phyloP scores from a whole-genome alignment of 345 rosid genomes.

The Citrus trifoliata region DNA sequence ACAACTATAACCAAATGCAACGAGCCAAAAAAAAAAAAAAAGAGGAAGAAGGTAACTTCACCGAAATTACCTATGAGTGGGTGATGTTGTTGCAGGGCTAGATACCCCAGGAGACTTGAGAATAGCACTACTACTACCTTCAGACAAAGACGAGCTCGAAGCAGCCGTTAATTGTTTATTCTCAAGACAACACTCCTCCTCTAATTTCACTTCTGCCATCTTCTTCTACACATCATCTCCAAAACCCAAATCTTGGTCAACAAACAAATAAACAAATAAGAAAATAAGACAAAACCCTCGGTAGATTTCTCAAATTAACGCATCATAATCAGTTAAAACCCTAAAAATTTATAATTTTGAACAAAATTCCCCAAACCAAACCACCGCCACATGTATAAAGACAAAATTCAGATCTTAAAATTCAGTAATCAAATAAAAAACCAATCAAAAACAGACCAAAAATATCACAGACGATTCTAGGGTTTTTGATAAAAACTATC shows the following conservation, averaged over 20 bases:
- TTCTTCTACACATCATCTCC: slow-evolving; percentile 43
- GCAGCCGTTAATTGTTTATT: slow-evolving; percentile 79
- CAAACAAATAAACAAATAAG: slow-evolving; percentile 2
- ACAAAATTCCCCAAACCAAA: slow-evolving; percentile 22
- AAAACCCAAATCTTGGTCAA: slow-evolving; percentile 37
- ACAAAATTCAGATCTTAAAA: slow-evolving; percentile 55
- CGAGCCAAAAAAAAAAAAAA: background rate
- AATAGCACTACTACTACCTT: slow-evolving; percentile 63
- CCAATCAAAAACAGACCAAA: slow-evolving; percentile 2
- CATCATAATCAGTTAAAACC: slow-evolving; percentile 18
- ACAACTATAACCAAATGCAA: background rate
- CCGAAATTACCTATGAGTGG: slow-evolving; percentile 47
- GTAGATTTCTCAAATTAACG: background rate
- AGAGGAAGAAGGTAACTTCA: background rate
- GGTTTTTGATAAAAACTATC: slow-evolving; percentile 16
- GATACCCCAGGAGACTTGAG: slow-evolving; percentile 68
- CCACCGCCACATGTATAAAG: slow-evolving; percentile 18
- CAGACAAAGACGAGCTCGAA: slow-evolving; percentile 72
- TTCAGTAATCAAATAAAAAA: slow-evolving; percentile 31
- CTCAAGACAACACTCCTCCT: slow-evolving; percentile 77
- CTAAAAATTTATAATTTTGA: slow-evolving; percentile 18
- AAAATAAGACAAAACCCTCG: background rate
- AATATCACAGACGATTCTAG: slow-evolving; percentile 22
- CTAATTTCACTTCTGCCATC: slow-evolving; percentile 51
- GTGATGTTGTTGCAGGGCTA: slow-evolving; percentile 67